Percentiles rank a stretch among this genome's conserved stretches.
These are phyloP conservation scores for Exophiala phaeomuriformis DNA, from an alignment of 2,329 filamentous ascomycete genomes.

Conservation along the genomic window DNA sequence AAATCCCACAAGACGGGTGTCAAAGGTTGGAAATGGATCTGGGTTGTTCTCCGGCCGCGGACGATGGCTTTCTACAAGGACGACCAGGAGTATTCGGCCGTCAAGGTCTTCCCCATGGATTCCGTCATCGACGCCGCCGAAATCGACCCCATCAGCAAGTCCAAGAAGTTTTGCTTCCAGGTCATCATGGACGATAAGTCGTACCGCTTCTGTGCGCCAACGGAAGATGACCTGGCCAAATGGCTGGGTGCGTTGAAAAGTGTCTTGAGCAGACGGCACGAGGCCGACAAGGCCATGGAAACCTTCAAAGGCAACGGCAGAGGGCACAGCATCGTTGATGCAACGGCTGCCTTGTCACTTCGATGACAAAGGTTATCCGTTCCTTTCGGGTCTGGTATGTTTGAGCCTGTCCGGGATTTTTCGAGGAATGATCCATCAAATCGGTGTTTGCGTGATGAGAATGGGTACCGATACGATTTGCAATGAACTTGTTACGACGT, in stretches of 20 bases:
- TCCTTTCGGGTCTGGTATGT: too few relatives aligned
- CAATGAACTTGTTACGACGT: too few relatives aligned
- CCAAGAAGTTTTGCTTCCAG: slow-evolving; percentile 80
- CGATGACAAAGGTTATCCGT: background rate
- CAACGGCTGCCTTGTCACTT: slow-evolving; percentile 5
- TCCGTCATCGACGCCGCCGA: slow-evolving; percentile 85
- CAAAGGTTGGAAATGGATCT: slow-evolving; percentile 88
- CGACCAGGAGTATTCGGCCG: slow-evolving; percentile 78
- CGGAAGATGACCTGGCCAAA: slow-evolving; percentile 74
- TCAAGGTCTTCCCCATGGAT: slow-evolving; percentile 70
- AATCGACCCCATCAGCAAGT: slow-evolving; percentile 77
- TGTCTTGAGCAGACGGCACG: slow-evolving; percentile 27
- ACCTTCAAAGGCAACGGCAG: slow-evolving; percentile 15
- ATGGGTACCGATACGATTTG: too few relatives aligned
- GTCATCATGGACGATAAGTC: slow-evolving; percentile 89
- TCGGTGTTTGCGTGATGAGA: too few relatives aligned
- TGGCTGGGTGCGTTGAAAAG: slow-evolving; percentile 92
- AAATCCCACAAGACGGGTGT: slow-evolving; percentile 71
- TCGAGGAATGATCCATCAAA: too few relatives aligned
- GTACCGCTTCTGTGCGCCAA: slow-evolving; percentile 65
- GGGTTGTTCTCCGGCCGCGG: slow-evolving; percentile 81
- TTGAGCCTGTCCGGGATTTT: too few relatives aligned
- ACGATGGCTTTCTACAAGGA: slow-evolving; percentile 90
- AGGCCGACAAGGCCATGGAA: slow-evolving; percentile 10
- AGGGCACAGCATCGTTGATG: slow-evolving; percentile 5